Evolutionary conservation across 495 filamentous ascomycete species (phyloP), one percentile per base, ranked within the genome.

Genomic region (Penicillium coprophilum): DNA sequence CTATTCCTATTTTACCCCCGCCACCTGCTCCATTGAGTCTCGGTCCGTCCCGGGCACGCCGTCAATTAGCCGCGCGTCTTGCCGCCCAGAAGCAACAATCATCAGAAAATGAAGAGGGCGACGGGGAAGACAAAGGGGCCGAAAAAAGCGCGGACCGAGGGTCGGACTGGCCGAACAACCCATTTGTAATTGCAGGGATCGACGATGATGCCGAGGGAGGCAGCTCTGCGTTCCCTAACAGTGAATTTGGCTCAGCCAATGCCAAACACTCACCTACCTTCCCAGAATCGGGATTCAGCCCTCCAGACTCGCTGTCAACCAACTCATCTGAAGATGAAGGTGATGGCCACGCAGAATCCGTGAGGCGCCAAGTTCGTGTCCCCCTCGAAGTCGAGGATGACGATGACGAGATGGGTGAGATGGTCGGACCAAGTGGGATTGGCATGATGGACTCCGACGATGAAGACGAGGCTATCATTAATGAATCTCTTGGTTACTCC

Each of bases 31-130:
- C 77, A n/a, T 50, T 77, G 55, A 91, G 92, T 63, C 82, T 91
- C 21, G 87, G 88, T 10, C 92, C 92, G 3, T 92, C 90, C 3
- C 83, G 92, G n/a, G 92, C 92, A 19, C 85, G 92, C 17, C 81
- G 90, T 19, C 92, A 95, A 70, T 79, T 96, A 17, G 91, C 90
- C 28, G 88, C 86, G 28, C 85, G 90, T 20, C 83, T 96, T 1
- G 91, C 91, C 13, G 80, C 88, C 62, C 89, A 91, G 58, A 87
- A 87, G 60, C 85, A 87, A 58, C 85, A 54, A 46, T 36, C 52
- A 27, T 36, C 51, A 10, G 52, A 54, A 34, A 45, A 43, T 28
- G 10, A 4, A 45, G 50, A 53, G 85, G 62, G 78, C 79, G 10
- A 67, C 71, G 11, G 72, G 72, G 44, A 68, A 64, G 47, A 55